Evolutionary conservation across 1,284 basidiomycete species (phyloP).

Genomic region (Trichosporon sp.): DNA sequence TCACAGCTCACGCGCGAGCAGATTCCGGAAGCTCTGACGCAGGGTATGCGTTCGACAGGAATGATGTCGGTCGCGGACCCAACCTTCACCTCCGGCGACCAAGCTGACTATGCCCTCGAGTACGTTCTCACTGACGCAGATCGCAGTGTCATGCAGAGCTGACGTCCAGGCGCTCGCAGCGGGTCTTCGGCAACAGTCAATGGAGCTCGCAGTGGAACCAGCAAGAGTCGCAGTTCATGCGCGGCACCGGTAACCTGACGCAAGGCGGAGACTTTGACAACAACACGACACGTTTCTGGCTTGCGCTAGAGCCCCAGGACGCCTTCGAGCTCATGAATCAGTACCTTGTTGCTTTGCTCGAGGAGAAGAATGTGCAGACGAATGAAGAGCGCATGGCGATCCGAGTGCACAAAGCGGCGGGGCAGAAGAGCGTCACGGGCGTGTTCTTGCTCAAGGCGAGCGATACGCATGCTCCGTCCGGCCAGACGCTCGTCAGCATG

Average conservation of each 20-base stretch:
- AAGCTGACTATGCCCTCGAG: constrained; percentile 34
- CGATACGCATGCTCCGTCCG: constrained; percentile 32
- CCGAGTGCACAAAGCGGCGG: constrained; percentile 34
- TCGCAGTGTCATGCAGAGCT: neutral
- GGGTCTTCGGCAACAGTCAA: constrained; percentile 34
- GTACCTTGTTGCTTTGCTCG: constrained; percentile 22
- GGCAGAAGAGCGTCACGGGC: constrained; percentile 34
- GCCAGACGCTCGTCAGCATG: constrained; percentile 38
- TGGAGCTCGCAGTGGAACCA: constrained; percentile 35
- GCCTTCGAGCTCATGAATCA: constrained; percentile 26
- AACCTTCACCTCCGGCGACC: constrained; percentile 40
- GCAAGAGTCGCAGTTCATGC: constrained; percentile 47
- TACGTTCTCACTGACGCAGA: constrained; percentile 21
- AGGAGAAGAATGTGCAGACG: constrained; percentile 23
- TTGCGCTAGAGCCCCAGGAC: constrained; percentile 26
- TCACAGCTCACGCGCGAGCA: constrained; percentile 59
- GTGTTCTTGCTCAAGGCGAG: constrained; percentile 26
- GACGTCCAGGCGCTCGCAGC: constrained; percentile 29
- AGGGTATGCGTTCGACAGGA: constrained; percentile 58
- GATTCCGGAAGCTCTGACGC: constrained; percentile 64
- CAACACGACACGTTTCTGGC: constrained; percentile 44
- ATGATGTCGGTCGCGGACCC: constrained; percentile 65
- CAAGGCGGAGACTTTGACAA: constrained; percentile 40
- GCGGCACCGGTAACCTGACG: constrained; percentile 44
- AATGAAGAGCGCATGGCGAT: constrained; percentile 15